These are phyloP conservation scores for Wolfiporia cocos DNA, from an alignment of 1,284 basidiomycete species.

Conservation along the genomic window DNA sequence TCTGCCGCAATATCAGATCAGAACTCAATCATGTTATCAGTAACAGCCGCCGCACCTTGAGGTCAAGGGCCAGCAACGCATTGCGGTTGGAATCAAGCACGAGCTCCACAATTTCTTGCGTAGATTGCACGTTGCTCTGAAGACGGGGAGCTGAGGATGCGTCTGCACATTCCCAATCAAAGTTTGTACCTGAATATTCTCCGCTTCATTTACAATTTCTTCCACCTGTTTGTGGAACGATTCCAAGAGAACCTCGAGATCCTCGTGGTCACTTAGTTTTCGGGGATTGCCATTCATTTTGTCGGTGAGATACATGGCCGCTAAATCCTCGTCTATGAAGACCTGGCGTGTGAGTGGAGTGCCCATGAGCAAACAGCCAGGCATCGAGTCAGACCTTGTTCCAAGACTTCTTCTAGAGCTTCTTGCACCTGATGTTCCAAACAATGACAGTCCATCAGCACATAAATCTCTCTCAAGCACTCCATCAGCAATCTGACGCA, in stretches of 20 bases:
- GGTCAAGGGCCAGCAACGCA: constrained; percentile 84
- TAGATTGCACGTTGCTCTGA: constrained; percentile 89
- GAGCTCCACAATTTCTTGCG: constrained; percentile 96
- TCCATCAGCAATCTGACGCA: constrained; percentile 21
- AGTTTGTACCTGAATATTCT: constrained; percentile 70
- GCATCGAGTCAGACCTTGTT: constrained; percentile 60
- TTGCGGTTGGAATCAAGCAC: constrained; percentile 97
- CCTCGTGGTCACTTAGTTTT: constrained; percentile 78
- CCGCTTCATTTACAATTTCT: constrained; percentile 91
- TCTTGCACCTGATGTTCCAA: constrained; percentile 63
- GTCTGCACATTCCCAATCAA: background rate
- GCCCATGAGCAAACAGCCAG: background rate
- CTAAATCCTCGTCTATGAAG: constrained; percentile 81
- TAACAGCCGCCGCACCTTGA: constrained; percentile 50
- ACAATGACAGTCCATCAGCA: background rate
- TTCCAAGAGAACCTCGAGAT: constrained; percentile 90
- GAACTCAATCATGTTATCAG: background rate
- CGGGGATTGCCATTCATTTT: constrained; percentile 57
- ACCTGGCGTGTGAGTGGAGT: no score
- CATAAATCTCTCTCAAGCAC: background rate
- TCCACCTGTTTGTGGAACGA: constrained; percentile 95
- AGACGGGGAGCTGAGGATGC: background rate
- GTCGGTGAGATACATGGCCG: constrained; percentile 87
- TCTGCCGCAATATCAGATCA: constrained; percentile 30
- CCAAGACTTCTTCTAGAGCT: constrained; percentile 84